Conservation (phyloP, 257 asterid genomes). For the Plectranthus barbatus region DNA sequence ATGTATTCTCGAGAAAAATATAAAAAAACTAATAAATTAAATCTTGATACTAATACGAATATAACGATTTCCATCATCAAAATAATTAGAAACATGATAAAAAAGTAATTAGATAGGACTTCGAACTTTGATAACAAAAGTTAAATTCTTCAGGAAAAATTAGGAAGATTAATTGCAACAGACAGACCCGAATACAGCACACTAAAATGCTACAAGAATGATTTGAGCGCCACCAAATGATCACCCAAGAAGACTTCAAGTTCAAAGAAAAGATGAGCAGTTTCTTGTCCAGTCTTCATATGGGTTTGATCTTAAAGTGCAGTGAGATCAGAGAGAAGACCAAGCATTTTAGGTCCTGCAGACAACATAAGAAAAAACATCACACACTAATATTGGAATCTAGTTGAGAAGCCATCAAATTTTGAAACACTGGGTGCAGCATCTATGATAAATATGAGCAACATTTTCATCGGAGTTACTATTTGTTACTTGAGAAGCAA, state of each 20-base stretch:
- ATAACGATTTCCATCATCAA: too few species aligned
- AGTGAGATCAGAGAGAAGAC: conserved; percentile 83
- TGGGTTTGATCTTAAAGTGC: conserved; percentile 90
- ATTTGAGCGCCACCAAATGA: conserved; percentile 4
- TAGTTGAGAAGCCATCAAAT: not conserved
- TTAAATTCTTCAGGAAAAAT: not conserved
- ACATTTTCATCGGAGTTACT: not conserved
- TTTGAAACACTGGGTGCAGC: not conserved
- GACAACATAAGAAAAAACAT: conserved; percentile 4
- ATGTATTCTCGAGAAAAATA: too few species aligned
- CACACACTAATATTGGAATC: not conserved
- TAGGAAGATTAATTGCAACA: not conserved
- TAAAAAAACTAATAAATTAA: too few species aligned
- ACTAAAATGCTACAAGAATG: not conserved
- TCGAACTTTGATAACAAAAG: not conserved
- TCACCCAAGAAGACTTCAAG: not conserved
- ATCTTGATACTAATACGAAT: too few species aligned
- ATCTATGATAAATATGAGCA: not conserved
- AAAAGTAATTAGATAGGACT: not conserved
- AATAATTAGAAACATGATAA: not conserved
- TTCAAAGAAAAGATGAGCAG: not conserved
- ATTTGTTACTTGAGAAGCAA: not conserved
- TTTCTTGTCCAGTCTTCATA: conserved; percentile 25
- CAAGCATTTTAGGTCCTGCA: conserved; percentile 84
- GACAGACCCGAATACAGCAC: conserved; percentile 6